Conservation (phyloP, 2,329 filamentous ascomycete species). For the Periconia digitata region DNA sequence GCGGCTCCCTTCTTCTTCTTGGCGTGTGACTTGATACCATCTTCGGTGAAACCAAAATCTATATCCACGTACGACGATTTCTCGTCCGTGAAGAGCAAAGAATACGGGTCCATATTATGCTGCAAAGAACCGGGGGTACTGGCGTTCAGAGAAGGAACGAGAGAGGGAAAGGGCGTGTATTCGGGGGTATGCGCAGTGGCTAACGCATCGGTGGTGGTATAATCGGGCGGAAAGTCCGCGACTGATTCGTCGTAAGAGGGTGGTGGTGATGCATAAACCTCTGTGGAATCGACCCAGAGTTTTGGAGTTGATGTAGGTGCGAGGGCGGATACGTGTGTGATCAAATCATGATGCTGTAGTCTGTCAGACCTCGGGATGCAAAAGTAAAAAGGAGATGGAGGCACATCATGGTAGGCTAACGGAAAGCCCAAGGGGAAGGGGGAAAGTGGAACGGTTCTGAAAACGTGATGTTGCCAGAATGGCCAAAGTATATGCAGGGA, state of each 20-base stretch:
- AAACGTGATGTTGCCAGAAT: not conserved
- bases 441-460: conserved; percentile 7
- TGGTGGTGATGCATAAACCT: conserved; percentile 29
- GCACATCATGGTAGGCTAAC: conserved; percentile 1
- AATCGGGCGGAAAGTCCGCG: conserved; percentile 48
- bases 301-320: conserved; percentile 22
- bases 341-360: conserved; percentile 25
- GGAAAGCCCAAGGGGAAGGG: conserved; percentile 7
- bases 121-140: conserved; percentile 31
- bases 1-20: conserved; percentile 55
- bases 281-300: conserved; percentile 26
- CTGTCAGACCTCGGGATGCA: conserved; percentile 23
- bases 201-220: conserved; percentile 46
- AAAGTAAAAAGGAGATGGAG: not conserved
- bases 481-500: conserved; percentile 5
- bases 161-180: conserved; percentile 33
- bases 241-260: conserved; percentile 49
- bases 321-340: conserved; percentile 19
- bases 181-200: conserved; percentile 40
- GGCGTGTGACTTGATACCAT: conserved; percentile 54
- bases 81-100: conserved; percentile 34
- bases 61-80: conserved; percentile 47
- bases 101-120: conserved; percentile 27
- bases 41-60: conserved; percentile 60
- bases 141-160: conserved; percentile 30